Percentiles rank a stretch among this genome's conserved stretches.
These are phyloP conservation scores for Carex myosuroides DNA, from an alignment of 176 grass and related monocot species.

Conservation along the genomic window DNA sequence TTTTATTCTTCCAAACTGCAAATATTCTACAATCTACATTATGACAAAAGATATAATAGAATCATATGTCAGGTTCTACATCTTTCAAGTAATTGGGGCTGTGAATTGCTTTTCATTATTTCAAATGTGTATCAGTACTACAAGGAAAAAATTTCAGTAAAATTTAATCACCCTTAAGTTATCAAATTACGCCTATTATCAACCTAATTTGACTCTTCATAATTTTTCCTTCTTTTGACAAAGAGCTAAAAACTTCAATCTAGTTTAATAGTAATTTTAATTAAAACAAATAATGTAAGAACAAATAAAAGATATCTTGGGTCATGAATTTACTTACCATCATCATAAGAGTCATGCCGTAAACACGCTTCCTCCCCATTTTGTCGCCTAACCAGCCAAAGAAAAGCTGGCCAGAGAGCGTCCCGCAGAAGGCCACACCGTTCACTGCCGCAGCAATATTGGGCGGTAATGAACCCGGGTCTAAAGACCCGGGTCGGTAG, in stretches of 20 bases:
- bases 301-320: background rate
- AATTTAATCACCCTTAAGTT: background rate
- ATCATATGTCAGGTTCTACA: background rate
- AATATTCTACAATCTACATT: background rate
- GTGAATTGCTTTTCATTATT: background rate
- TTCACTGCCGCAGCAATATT: conserved; percentile 21
- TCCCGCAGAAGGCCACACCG: conserved; percentile 23
- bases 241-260: background rate
- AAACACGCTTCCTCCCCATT: conserved; percentile 24
- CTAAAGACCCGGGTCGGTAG: background rate
- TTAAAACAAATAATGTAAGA: background rate
- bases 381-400: conserved; percentile 24
- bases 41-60: background rate
- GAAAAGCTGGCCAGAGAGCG: conserved; percentile 20
- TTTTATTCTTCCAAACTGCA: background rate
- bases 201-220: background rate
- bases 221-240: background rate
- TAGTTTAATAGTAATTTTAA: background rate
- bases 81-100: no score
- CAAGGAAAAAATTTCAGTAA: background rate
- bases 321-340: conserved; percentile 23
- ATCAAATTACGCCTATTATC: background rate
- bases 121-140: background rate
- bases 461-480: conserved; percentile 15
- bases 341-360: conserved; percentile 29